A percentile compares a stretch with the other conserved stretches of the same genome.
Evolutionary conservation across 306 rosid species (phyloP).

Genomic region (Betula pendula): DNA sequence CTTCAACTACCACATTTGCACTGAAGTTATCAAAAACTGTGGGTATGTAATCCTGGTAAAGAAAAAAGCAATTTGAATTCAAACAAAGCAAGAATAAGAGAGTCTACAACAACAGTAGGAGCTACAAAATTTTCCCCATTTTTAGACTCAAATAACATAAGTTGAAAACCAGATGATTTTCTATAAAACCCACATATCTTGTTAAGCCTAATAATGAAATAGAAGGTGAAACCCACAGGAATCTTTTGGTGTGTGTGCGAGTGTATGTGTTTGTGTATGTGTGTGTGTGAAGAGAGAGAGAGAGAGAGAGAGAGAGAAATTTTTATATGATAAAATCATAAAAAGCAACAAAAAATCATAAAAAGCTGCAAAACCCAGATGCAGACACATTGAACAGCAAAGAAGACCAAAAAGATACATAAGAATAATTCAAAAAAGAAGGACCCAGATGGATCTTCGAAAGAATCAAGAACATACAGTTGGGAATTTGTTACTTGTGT

Average conservation of each 20-base stretch:
- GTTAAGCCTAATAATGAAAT: background rate
- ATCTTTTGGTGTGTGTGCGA: background rate
- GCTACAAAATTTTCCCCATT: background rate
- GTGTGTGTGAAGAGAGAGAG: too few species aligned
- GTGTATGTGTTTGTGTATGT: background rate
- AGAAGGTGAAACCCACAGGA: background rate
- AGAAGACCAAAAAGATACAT: slow-evolving; percentile 9
- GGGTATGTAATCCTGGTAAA: slow-evolving; percentile 79
- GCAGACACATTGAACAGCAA: slow-evolving; percentile 6
- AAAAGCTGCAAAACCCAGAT: slow-evolving; percentile 45
- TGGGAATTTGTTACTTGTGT: slow-evolving; percentile 88
- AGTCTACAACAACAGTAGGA: slow-evolving; percentile 22
- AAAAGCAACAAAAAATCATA: slow-evolving; percentile 25
- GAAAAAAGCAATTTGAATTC: slow-evolving; percentile 5
- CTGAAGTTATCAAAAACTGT: slow-evolving; percentile 95
- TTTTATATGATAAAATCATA: slow-evolving; percentile 10
- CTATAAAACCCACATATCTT: slow-evolving; percentile 6
- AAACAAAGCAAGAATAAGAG: slow-evolving; percentile 19
- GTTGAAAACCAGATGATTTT: slow-evolving; percentile 19
- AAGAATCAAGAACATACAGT: slow-evolving; percentile 51
- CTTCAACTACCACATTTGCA: slow-evolving; percentile 89
- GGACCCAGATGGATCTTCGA: slow-evolving; percentile 36
- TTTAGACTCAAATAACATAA: background rate
- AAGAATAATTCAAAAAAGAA: slow-evolving; percentile 16
- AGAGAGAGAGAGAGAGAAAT: slow-evolving; percentile 2